These are phyloP conservation scores for Dipsacomyces acuminosporus DNA, from an alignment of 371 early-diverging fungal genomes.

Conservation along the genomic window DNA sequence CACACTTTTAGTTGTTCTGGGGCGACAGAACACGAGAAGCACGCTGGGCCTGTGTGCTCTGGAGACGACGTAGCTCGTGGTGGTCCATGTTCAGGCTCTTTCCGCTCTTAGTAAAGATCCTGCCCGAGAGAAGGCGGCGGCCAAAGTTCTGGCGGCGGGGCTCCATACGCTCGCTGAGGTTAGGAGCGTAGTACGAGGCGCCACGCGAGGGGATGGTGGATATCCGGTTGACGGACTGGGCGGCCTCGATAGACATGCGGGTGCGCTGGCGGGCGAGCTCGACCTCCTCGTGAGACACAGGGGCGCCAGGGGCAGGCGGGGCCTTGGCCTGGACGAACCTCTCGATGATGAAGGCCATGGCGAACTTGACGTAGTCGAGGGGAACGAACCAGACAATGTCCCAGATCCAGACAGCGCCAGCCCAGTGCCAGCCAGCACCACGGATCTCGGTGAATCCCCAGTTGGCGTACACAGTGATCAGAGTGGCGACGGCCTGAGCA, in stretches of 20 bases:
- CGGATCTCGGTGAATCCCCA: slow-evolving; percentile 54
- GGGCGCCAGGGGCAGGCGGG: slow-evolving; percentile 41
- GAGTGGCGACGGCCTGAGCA: slow-evolving; percentile 81
- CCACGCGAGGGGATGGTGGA: slow-evolving; percentile 51
- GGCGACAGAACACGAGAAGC: slow-evolving; percentile 47
- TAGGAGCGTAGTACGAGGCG: slow-evolving; percentile 54
- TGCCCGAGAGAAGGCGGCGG: slow-evolving; percentile 41
- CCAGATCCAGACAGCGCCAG: slow-evolving; percentile 71
- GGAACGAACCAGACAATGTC: slow-evolving; percentile 73
- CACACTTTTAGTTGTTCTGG: slow-evolving; percentile 4
- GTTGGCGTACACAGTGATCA: slow-evolving; percentile 77
- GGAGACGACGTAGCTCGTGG: slow-evolving; percentile 54
- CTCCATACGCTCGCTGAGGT: slow-evolving; percentile 48
- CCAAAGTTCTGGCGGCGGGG: slow-evolving; percentile 52
- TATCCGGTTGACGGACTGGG: slow-evolving; percentile 51
- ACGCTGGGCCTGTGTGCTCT: slow-evolving; percentile 54
- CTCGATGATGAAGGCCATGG: slow-evolving; percentile 50
- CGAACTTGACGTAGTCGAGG: slow-evolving; percentile 70
- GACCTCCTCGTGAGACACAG: slow-evolving; percentile 42
- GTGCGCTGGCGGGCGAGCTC: slow-evolving; percentile 49
- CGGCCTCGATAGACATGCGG: slow-evolving; percentile 49
- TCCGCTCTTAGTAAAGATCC: slow-evolving; percentile 49
- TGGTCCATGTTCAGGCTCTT: slow-evolving; percentile 49
- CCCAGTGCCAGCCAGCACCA: slow-evolving; percentile 55
- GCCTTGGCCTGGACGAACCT: slow-evolving; percentile 38